phyloP scores from a whole-genome alignment of 148 eudicot genomes.

The Talinum fruticosum region DNA sequence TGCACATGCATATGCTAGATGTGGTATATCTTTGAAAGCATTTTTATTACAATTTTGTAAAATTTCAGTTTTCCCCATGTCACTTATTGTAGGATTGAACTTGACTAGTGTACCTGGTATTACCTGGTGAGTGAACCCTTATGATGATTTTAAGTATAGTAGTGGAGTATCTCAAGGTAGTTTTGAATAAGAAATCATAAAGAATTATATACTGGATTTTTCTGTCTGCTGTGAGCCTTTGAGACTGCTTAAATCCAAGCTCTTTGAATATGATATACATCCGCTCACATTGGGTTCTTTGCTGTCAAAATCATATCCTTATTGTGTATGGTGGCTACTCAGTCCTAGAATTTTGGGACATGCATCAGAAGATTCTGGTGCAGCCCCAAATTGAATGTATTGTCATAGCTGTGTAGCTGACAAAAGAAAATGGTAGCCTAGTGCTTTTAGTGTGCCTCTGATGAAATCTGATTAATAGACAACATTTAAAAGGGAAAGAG shows the following conservation, averaged over 20 bases:
- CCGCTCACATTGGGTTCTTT: background rate
- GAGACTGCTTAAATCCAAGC: background rate
- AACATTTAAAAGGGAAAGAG: background rate
- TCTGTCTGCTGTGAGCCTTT: background rate
- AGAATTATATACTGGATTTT: background rate
- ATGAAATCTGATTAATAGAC: background rate
- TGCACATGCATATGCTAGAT: background rate
- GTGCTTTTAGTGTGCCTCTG: background rate
- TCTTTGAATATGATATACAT: background rate
- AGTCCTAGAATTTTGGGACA: background rate
- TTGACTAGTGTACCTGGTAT: background rate
- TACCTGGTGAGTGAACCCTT: background rate
- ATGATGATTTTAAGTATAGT: background rate
- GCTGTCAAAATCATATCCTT: background rate
- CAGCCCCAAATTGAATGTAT: background rate
- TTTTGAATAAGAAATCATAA: background rate
- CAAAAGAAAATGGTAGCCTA: background rate
- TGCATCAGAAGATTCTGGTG: background rate
- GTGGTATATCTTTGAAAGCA: background rate
- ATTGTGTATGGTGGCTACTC: background rate
- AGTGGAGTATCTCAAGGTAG: background rate
- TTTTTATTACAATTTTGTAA: background rate
- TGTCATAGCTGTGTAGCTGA: background rate
- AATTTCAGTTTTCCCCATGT: background rate
- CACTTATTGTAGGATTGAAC: background rate